Conservation (phyloP, 192 early-diverging fungal species). For the Funneliformis geosporum region DNA sequence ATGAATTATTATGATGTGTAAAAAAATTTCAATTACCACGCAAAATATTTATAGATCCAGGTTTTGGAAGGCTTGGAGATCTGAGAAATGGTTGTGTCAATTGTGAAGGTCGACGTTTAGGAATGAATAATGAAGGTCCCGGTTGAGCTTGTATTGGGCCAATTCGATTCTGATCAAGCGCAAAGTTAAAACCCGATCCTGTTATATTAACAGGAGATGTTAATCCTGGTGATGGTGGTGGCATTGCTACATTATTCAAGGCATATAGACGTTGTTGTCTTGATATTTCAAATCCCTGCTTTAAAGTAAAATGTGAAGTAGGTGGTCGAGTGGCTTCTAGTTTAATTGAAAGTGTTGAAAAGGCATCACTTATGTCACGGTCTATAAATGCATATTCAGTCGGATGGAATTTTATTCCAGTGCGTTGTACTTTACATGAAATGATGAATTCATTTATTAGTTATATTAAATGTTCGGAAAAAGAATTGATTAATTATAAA, state of each 20-base stretch:
- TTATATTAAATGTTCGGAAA: too few species aligned
- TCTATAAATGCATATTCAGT: constrained; percentile 31
- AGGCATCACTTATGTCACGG: constrained; percentile 22
- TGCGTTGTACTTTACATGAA: constrained; percentile 7
- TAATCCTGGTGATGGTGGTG: neutral
- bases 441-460: neutral
- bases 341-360: neutral
- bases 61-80: neutral
- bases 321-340: neutral
- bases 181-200: constrained; percentile 14
- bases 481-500: neutral
- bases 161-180: neutral
- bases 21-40: neutral
- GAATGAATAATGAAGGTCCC: constrained; percentile 8
- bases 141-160: neutral
- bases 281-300: neutral
- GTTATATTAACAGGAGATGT: neutral
- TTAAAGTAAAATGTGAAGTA: constrained; percentile 14
- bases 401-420: constrained; percentile 27
- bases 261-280: neutral
- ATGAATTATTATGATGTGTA: too few species aligned
- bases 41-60: neutral
- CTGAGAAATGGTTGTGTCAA: neutral
- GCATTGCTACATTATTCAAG: constrained; percentile 2
- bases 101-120: neutral